Base-by-base conservation (phyloP, 2,329 filamentous ascomycete species). In the Hypoxylon sp. region DNA sequence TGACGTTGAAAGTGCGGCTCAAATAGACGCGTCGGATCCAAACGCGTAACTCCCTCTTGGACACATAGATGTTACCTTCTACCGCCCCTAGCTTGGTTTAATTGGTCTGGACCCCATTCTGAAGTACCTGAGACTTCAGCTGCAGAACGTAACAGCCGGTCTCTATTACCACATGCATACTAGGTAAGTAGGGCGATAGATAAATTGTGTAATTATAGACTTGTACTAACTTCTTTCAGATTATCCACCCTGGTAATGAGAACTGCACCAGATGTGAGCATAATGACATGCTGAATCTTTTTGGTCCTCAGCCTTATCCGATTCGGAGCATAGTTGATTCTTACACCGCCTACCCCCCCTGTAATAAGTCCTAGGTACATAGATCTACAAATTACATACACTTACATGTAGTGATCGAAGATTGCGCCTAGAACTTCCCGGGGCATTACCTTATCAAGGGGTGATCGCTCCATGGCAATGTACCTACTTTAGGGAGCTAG, bases 1-100 rank as follows among this genome's bases (percentile, higher is more conserved):
- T 60, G 57, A 51, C 57, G 57, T 60, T 60, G 48, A 45, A 59
- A 43, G n/a, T 13, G 57, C 57, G 57, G n/a, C 57, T 43, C 6
- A 43, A 28, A n/a, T 32, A 46, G 13, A 17, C 14, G 34, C 51
- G 51, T 13, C 32, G 56, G 43, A 45, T 19, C n/a, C 3, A 43
- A 11, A 14, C 19, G 17, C 38, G n/a, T 34, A 41, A n/a, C 11
- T 52, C 17, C 32, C 32, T 17, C 2, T 7, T 30, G n/a, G 14
- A 19, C 17, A 23, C 14, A 10, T 11, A 11, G 38, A 21, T 43
- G 38, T 21, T 43, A 21, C 38, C 38, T 41, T 19, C 38, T 41
- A 2, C 38, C 5, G 9, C 38, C 5, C n/a, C 5, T n/a, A 19
- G n/a, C n/a, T 36, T 38, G 5, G n/a, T 46, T 17, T 21, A 17